phyloP scores from a whole-genome alignment of 176 grass and related monocot species.

The Coix lacrymajobi region DNA sequence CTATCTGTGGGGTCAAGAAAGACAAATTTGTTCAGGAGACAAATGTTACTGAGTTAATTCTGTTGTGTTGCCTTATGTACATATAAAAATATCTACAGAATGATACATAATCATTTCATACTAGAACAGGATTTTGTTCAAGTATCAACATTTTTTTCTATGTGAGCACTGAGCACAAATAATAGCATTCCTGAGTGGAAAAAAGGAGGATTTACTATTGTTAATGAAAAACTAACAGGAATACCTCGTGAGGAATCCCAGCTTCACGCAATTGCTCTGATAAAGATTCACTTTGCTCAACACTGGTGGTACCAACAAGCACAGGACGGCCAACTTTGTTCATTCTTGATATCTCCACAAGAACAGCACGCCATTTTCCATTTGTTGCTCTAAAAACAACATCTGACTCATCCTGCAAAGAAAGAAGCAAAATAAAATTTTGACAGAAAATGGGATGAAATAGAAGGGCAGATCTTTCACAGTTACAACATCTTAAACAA shows the following conservation, averaged over 20 bases:
- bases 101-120: background rate
- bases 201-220: background rate
- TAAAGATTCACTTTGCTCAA: conserved; percentile 91
- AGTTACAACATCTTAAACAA: background rate
- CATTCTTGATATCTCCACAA: conserved; percentile 98
- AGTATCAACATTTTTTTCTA: background rate
- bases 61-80: background rate
- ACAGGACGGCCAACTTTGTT: conserved; percentile 88
- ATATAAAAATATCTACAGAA: background rate
- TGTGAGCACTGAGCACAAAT: background rate
- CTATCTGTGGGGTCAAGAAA: background rate
- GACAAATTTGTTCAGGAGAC: background rate
- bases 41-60: background rate
- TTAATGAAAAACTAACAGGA: conserved; percentile 12
- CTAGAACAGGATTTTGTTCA: background rate
- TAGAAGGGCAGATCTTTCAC: background rate
- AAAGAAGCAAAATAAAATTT: background rate
- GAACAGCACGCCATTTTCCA: conserved; percentile 94
- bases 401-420: conserved; percentile 89
- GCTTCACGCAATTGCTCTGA: conserved; percentile 80
- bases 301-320: conserved; percentile 97
- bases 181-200: background rate
- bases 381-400: conserved; percentile 95
- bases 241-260: conserved; percentile 85
- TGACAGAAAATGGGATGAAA: background rate